Evolutionary conservation across 768 basidiomycete genomes (phyloP).

Genomic region (Phallus indusiatus): DNA sequence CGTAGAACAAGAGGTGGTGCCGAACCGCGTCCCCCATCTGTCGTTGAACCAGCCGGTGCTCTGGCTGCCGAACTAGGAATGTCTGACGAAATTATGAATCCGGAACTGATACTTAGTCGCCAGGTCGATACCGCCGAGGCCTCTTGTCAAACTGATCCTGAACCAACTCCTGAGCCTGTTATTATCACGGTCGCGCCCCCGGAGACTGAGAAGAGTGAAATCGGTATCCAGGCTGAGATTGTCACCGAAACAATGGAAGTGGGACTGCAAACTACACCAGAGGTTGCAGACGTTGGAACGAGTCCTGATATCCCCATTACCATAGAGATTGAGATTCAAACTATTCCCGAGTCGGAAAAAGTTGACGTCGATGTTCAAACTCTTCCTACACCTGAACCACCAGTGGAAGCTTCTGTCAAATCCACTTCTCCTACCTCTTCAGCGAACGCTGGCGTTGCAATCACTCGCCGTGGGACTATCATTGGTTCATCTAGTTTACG

Average conservation of each 20-base stretch:
- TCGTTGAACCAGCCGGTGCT: slow-evolving; percentile 65
- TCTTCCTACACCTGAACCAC: slow-evolving; percentile 9
- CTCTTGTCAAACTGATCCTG: slow-evolving; percentile 57
- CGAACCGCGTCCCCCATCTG: slow-evolving; percentile 57
- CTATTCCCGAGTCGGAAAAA: slow-evolving; percentile 18
- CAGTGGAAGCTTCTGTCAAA: slow-evolving; percentile 7
- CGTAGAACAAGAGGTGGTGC: slow-evolving; percentile 51
- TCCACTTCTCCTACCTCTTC: neutral
- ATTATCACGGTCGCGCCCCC: slow-evolving; percentile 20
- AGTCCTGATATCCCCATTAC: slow-evolving; percentile 2
- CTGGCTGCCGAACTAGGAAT: slow-evolving; percentile 52
- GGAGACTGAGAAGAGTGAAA: slow-evolving; percentile 19
- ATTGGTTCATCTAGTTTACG: slow-evolving; percentile 11
- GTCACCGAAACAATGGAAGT: slow-evolving; percentile 36
- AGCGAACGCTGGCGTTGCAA: neutral
- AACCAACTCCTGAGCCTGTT: slow-evolving; percentile 17
- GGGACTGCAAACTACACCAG: neutral
- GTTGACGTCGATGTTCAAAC: slow-evolving; percentile 28
- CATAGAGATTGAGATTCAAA: slow-evolving; percentile 28
- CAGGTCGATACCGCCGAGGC: slow-evolving; percentile 45
- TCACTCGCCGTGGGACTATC: slow-evolving; percentile 14
- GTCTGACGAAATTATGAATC: slow-evolving; percentile 29
- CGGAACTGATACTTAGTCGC: slow-evolving; percentile 2
- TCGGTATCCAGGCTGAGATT: slow-evolving; percentile 33
- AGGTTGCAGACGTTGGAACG: slow-evolving; percentile 2